A percentile compares a stretch with the other conserved stretches of the same genome.
phyloP scores from a whole-genome alignment of 768 basidiomycete genomes.

The Butyriboletus loyo region DNA sequence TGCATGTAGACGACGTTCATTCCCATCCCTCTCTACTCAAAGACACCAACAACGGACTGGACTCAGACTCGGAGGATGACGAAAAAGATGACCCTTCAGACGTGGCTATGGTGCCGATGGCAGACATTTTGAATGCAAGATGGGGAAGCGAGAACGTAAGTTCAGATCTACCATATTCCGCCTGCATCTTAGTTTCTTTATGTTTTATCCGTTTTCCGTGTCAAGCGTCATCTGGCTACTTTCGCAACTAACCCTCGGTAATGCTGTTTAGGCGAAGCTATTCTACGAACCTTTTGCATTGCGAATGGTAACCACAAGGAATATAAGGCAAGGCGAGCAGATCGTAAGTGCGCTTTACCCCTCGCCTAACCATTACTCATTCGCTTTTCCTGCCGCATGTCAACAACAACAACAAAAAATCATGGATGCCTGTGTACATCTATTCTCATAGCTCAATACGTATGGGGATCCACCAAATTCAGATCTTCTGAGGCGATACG shows the following conservation, averaged over 20 bases:
- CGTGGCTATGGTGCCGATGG: constrained; percentile 92
- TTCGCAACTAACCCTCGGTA: not conserved
- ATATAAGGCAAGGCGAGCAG: constrained; percentile 76
- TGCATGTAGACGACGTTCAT: constrained; percentile 30
- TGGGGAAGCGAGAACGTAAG: constrained; percentile 82
- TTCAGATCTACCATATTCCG: not conserved
- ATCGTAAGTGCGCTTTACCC: constrained; percentile 56
- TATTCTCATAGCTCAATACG: constrained; percentile 75
- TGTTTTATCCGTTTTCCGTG: not conserved
- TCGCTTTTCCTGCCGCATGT: not conserved
- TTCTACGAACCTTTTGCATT: constrained; percentile 73
- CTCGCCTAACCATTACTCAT: not conserved
- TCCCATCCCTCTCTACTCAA: not conserved
- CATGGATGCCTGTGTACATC: not conserved
- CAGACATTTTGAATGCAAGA: constrained; percentile 92
- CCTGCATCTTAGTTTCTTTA: not conserved
- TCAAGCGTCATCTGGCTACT: not conserved
- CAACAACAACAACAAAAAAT: not conserved
- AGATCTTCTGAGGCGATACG: constrained; percentile 91
- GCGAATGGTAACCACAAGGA: constrained; percentile 77
- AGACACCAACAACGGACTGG: constrained; percentile 28
- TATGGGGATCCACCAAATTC: constrained; percentile 93
- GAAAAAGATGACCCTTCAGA: constrained; percentile 58
- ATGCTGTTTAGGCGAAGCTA: constrained; percentile 63
- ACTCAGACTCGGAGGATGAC: constrained; percentile 39